phyloP scores from a whole-genome alignment of 2,329 filamentous ascomycete genomes.

The Aureobasidium sp. region DNA sequence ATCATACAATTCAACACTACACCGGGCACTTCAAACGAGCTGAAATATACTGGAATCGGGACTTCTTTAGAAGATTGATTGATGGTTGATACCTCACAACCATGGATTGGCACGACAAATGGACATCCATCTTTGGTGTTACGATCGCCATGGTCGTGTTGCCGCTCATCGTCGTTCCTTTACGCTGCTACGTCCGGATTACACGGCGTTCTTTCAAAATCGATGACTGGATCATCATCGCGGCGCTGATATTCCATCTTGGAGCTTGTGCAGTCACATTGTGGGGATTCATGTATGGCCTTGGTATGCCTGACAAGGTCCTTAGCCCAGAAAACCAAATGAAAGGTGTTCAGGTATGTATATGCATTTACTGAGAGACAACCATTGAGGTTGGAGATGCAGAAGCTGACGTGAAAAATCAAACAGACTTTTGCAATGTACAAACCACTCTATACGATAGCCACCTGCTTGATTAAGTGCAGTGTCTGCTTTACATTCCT shows the following conservation, averaged over 20 bases:
- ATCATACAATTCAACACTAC: neutral
- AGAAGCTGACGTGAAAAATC: neutral
- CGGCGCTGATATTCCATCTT: neutral
- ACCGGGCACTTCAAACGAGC: neutral
- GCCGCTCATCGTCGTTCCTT: constrained; percentile 1
- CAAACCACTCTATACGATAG: constrained; percentile 5
- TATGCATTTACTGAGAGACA: too few species aligned
- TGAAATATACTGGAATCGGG: neutral
- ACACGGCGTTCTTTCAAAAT: constrained; percentile 1
- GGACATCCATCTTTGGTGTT: neutral
- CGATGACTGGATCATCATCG: constrained; percentile 12
- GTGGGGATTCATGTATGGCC: constrained; percentile 6
- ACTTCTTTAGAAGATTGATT: neutral
- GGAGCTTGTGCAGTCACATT: constrained; percentile 3
- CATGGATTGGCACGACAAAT: constrained; percentile 12
- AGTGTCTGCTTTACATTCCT: constrained; percentile 11
- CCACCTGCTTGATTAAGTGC: constrained; percentile 12
- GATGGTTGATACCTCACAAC: neutral
- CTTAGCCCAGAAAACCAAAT: neutral
- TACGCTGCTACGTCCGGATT: constrained; percentile 6
- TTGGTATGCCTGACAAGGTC: constrained; percentile 3
- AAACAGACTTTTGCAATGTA: constrained; percentile 5
- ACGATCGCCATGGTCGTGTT: constrained; percentile 6
- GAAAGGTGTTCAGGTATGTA: constrained; percentile 7
- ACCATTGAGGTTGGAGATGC: neutral